Percentiles rank a stretch among this genome's conserved stretches.
Conservation (phyloP, 495 filamentous ascomycete species). For the Massariosphaeria phaeospora region DNA sequence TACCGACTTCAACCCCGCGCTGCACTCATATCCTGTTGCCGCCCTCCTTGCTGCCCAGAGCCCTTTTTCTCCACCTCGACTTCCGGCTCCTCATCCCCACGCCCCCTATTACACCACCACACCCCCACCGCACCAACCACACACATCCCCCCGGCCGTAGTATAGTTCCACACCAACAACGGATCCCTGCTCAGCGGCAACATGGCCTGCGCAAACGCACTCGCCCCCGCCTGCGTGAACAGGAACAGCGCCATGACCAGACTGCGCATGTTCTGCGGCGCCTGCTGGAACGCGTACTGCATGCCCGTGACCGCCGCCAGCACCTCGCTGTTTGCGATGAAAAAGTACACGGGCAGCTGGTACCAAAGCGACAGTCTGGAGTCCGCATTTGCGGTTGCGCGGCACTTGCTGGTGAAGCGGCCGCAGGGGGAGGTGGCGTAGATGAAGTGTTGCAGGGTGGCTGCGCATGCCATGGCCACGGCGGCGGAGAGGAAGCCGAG, state of each 20-base stretch:
- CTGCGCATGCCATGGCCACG: conserved; percentile 25
- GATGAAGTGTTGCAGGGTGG: conserved; percentile 17
- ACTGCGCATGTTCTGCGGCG: conserved; percentile 28
- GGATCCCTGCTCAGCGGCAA: conserved; percentile 21
- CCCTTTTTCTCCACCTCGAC: too few species aligned
- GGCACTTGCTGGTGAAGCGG: neutral
- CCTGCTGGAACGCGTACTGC: conserved; percentile 27
- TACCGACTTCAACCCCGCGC: too few species aligned
- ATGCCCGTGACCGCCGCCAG: conserved; percentile 24
- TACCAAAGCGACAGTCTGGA: conserved; percentile 13
- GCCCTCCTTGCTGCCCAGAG: too few species aligned
- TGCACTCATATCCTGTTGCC: too few species aligned
- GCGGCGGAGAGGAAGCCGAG: conserved; percentile 47
- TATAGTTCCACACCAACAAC: conserved; percentile 53
- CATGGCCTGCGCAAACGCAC: conserved; percentile 21
- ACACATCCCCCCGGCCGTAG: too few species aligned
- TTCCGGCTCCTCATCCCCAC: too few species aligned
- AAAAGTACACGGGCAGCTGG: conserved; percentile 12
- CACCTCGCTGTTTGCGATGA: conserved; percentile 25
- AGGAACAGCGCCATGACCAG: conserved; percentile 10
- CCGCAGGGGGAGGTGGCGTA: conserved; percentile 16
- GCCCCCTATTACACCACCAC: neutral
- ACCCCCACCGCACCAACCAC: too few species aligned
- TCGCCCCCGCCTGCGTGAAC: conserved; percentile 13
- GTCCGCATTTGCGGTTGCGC: neutral